These are phyloP conservation scores for Plasmodium knowlesi DNA, from an alignment of 169 alveolate species.

Conservation along the genomic window DNA sequence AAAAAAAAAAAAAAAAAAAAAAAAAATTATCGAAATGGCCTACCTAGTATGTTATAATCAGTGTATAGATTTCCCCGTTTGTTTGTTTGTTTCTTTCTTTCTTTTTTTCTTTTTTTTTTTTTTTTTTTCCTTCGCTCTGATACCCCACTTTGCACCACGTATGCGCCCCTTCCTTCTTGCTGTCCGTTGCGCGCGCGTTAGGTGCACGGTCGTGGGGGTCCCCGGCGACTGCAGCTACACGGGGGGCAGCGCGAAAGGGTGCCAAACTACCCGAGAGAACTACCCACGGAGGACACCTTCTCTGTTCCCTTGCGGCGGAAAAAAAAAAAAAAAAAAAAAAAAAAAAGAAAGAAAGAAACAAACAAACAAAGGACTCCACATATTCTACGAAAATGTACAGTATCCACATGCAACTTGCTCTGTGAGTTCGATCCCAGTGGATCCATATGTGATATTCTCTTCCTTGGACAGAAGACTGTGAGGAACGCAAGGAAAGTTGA, in stretches of 20 bases:
- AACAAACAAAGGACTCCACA: neutral
- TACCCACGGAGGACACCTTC: neutral
- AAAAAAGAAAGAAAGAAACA: too few relatives aligned
- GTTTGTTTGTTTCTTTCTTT: neutral
- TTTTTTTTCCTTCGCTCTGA: neutral
- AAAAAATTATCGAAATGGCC: neutral
- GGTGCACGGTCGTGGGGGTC: neutral
- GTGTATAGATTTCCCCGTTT: neutral
- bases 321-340: too few relatives aligned
- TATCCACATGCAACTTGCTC: neutral
- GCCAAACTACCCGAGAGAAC: neutral
- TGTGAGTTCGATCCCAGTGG: neutral
- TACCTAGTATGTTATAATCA: neutral
- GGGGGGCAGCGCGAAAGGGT: neutral
- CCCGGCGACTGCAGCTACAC: neutral
- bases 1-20: neutral
- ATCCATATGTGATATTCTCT: neutral
- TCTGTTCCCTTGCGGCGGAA: neutral
- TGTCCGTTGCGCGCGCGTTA: neutral
- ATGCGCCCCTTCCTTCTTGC: neutral
- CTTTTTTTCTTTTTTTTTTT: neutral
- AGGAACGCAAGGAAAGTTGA: neutral
- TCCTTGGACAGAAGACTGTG: neutral
- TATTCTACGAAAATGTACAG: neutral
- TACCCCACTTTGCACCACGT: neutral